Base-by-base conservation (phyloP, 2,329 filamentous ascomycete species). In the Colletotrichum sp. region DNA sequence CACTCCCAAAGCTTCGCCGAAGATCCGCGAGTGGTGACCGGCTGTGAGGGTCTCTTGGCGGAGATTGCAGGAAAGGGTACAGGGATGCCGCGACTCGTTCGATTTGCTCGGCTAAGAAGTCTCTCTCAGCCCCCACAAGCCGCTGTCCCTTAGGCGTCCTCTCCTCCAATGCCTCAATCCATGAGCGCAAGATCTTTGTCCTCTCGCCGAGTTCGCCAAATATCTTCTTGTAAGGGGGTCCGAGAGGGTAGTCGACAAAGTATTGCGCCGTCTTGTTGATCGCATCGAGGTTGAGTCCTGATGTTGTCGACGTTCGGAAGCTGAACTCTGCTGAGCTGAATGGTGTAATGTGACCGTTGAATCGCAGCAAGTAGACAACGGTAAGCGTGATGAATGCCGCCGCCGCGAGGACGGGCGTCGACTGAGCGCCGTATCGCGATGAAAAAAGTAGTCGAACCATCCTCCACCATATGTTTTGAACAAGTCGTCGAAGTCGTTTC, bases 151-250 rank as follows among this genome's bases (percentile, higher is more conserved):
- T 57, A 3, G 63, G 55, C 3, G 68, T 60, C 44, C 66, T 39
- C 16, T 68, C 73, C 63, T 75, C 69, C 19, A 72, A 27, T 8
- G 73, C 73, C 69, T 75, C 69, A 25, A 75, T 72, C 80, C 81
- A 80, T 30, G 79, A 78, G 19, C 71, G 71, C 57, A 82, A 68
- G 19, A 78, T 61, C 48, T 78, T 69, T 22, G 79, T 77, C 0
- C 84, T 82, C 36, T 82, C 80, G 36, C 83, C 83, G 11, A 82
- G 44, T 59, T 84, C 79, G 48, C 82, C 83, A 68, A 84, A 85
- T 4, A 81, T 76, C 6, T 80, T 78, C 13, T 80, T 83, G 63
- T 82, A 84, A 0, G 83, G 79, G n/a, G 79, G 72, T 0, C 65
- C 63, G n/a, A 84, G 77, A 1, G 82, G 82, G 15, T 80, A 81